Evolutionary conservation across 148 eudicot species (phyloP), one percentile per base, ranked within the genome.

Genomic region (Cornus controversa): DNA sequence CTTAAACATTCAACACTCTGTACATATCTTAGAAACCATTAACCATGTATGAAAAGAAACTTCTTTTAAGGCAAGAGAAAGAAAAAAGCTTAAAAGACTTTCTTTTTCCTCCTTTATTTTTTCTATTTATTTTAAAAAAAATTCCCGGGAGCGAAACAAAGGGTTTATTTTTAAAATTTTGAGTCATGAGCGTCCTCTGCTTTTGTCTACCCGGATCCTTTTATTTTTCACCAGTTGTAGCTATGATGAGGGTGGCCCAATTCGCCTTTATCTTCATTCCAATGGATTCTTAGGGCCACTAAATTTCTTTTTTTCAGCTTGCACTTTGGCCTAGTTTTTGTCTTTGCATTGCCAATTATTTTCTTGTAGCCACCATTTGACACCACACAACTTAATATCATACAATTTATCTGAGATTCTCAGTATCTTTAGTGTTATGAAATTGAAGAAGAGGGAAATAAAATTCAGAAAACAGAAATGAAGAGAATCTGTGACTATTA

Each of bases 201-300:
- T 64, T 40, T 37, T 23, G 11, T 9, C 67, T 60, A 62, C 68
- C 68, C 23, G 77, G 77, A 29, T 34, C 54, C 69, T 74, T 74
- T 47, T 64, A 36, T 16, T 64, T 63, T 58, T 31, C 34, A 36
- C 24, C 54, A 6, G 34, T 63, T 74, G 69, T 34, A 63, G 57
- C 54, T 74, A 25, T 64, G 69, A 40, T 26, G 18, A 64, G 37
- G 70, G 62, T 24, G 26, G 70, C 24, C 70, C 29, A 25, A 36
- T 37, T 24, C 64, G 25, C 77, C 77, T 67, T 40, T 26, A 26
- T 63, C 53, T 75, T 22, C 68, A 22, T 28, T 23, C 5, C 13
- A 74, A 36, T 62, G 10, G 16, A 20, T 60, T 42, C 71, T n/a
- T 67, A 79, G 86, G 84, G 80, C 90, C 90, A 85, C 88, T 15